A percentile compares a stretch with the other conserved stretches of the same genome.
Conservation (phyloP, 176 grass and related monocot genomes). For the Thalia dealbata region DNA sequence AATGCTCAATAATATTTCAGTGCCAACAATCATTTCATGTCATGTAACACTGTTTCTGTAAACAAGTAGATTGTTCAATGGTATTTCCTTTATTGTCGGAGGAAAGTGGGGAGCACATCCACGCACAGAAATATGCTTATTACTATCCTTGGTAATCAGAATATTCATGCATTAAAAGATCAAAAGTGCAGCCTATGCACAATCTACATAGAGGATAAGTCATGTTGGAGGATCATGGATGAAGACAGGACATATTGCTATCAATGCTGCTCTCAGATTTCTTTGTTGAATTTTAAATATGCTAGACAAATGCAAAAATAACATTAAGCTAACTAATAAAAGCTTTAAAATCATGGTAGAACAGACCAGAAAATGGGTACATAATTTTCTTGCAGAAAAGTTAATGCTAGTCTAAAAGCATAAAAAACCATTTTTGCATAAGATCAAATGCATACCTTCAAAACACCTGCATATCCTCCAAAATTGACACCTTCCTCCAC, state of each 20-base stretch:
- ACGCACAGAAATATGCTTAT: no score
- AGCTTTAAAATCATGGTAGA: neutral
- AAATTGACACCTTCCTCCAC: slow-evolving; percentile 63
- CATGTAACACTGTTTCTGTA: neutral
- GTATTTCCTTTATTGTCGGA: neutral
- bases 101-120: no score
- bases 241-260: no score
- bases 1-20: no score
- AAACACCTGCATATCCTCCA: slow-evolving; percentile 81
- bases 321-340: no score
- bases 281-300: neutral
- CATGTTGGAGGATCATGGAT: neutral
- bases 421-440: neutral
- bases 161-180: neutral
- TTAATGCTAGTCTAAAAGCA: no score
- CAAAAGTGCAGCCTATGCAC: neutral
- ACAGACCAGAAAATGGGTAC: neutral
- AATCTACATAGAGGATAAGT: neutral
- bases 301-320: neutral
- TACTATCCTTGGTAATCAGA: neutral
- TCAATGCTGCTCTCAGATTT: neutral
- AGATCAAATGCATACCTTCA: slow-evolving; percentile 39
- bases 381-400: neutral
- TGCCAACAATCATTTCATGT: neutral
- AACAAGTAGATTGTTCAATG: neutral